Base-by-base conservation (phyloP, 768 basidiomycete species). In the Suillus weaverae region DNA sequence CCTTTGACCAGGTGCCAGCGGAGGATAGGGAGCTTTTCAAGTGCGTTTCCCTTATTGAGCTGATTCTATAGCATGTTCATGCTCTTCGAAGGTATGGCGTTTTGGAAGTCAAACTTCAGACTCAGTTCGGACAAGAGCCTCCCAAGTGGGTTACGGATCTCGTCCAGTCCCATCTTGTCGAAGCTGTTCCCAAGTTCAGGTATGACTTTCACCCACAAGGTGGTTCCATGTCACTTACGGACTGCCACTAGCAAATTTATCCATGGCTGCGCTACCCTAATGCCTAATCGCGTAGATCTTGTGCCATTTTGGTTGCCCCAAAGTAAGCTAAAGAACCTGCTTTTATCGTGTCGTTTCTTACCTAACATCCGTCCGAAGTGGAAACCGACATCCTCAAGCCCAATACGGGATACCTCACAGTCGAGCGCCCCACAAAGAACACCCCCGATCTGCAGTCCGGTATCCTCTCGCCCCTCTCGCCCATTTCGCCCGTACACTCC, bases 221-320 rank as follows among this genome's bases (percentile, higher is more conserved):
- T 10, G 2, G 14, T 38, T 56, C 60, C 11, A 53, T 16, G 2
- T 33, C 61, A n/a, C 59, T 36, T 20, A 43, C 66, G 66, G 35
- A 70, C 14, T 39, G 61, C 54, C 39, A 4, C 18, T 59, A 94
- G 93, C 76, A 93, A 93, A 86, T 97, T 97, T 74, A 96, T 97
- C 63, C 95, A 97, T 74, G 97, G 97, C 32, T 99, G 97, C 74
- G 90, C 97, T 3, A 95, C 95, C 2, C 83, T 99, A 0, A 78
- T 99, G 11, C 95, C 96, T 22, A 86, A 92, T 71, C 90, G 97
- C 41, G 96, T 98, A 53, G 92, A 98, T 72, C 85, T 99, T 30
- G 92, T 99, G 41, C 97, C 97, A 7, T 99, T 98, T 83, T 99
- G 97, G 97, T 85, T 96, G 7, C 96, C 96, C 6, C 96, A 99